A percentile compares a stretch with the other conserved stretches of the same genome.
phyloP scores from a whole-genome alignment of 331 rosid species.

The Arachis monticola region DNA sequence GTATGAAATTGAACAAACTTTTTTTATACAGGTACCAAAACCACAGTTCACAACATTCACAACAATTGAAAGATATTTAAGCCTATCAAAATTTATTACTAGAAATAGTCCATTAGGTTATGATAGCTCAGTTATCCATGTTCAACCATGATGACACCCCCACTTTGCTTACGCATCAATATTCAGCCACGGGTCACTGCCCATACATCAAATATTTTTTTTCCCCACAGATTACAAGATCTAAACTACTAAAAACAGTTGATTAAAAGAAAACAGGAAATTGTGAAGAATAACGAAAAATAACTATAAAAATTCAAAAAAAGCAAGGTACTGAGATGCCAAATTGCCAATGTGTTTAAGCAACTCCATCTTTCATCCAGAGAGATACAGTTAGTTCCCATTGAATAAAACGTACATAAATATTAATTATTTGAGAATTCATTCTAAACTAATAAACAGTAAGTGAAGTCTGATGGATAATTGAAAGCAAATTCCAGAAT shows the following conservation, averaged over 20 bases:
- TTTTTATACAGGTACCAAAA: no score
- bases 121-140: conserved; percentile 4
- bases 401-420: conserved; percentile 5
- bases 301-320: background rate
- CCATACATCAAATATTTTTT: background rate
- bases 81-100: background rate
- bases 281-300: background rate
- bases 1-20: no score
- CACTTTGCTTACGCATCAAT: background rate
- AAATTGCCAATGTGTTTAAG: background rate
- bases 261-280: background rate
- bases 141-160: background rate
- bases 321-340: conserved; percentile 14
- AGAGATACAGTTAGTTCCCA: background rate
- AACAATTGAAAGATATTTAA: no score
- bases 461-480: background rate
- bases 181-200: background rate
- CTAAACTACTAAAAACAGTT: background rate
- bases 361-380: conserved; percentile 10
- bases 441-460: conserved; percentile 4
- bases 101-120: background rate
- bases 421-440: conserved; percentile 14
- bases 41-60: no score
- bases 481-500: conserved; percentile 20
- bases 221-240: background rate